Base-by-base conservation (phyloP, 164 flowering plant genomes). In the Vitis cinerea region DNA sequence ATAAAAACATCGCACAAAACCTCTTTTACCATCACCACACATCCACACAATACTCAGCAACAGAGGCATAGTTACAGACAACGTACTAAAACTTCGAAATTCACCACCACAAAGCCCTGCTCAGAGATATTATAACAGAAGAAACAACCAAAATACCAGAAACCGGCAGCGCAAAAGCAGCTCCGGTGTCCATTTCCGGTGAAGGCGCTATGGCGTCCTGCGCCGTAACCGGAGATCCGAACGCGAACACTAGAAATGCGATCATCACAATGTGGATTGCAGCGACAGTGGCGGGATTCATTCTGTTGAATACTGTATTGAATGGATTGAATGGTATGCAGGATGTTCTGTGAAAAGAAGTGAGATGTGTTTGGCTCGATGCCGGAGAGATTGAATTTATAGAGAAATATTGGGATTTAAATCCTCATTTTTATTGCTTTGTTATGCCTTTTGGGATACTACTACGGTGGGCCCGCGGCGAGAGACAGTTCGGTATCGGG, bases 171-270 rank as follows among this genome's bases (percentile, higher is more conserved):
- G 66, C 16, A 50, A 69, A 50, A 31, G 72, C 81, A 57, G 54
- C 74, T 62, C 81, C 81, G 15, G 76, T 19, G 3, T 55, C 71
- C 56, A 66, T 19, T 0, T 63, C 58, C 17, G 81, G 78, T 8
- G 74, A 15, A 0, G 76, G 77, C 8, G 79, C 30, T n/a, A 58
- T 68, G 8, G 2, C 61, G 19, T 16, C 63, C 31, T 70, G 73
- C 15, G 66, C 73, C 63, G 50, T 53, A 50, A 63, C 73, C 63
- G 50, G 48, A 50, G 49, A 59, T n/a, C 47, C 52, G 9, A 62
- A 15, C 16, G 65, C 19, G 47, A 1, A 50, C 3, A 44, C 47
- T 29, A 63, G 14, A 4, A 48, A 13, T 27, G 29, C 55, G 8
- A 59, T 31, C 69, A 67, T 13, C 3, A 53, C 52, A 50, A 63